A percentile compares a stretch with the other conserved stretches of the same genome.
phyloP scores from a whole-genome alignment of 805 yeast species.

The Starmerella bombi region DNA sequence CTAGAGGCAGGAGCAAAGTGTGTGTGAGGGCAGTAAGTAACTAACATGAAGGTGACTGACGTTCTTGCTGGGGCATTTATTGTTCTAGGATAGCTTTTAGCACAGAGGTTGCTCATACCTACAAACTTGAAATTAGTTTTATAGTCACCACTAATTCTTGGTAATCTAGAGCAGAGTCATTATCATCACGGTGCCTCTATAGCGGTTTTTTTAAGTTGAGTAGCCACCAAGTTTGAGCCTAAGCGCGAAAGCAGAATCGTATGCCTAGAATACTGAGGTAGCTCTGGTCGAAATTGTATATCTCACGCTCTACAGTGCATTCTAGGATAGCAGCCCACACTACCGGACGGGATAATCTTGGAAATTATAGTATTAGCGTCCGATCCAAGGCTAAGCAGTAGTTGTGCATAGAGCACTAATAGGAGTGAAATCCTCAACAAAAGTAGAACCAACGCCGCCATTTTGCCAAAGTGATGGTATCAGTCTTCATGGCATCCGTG shows the following conservation, averaged over 20 bases:
- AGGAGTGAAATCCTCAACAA: no score
- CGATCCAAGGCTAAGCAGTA: no score
- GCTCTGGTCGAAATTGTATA: constrained; percentile 62
- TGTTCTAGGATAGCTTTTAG: constrained; percentile 12
- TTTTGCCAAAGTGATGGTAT: no score
- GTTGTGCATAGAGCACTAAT: no score
- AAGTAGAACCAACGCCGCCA: no score
- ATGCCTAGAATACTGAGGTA: constrained; percentile 19
- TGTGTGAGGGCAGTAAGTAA: constrained; percentile 19
- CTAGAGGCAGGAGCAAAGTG: constrained; percentile 21
- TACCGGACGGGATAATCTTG: no score
- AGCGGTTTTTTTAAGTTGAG: constrained; percentile 17
- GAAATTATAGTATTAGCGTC: no score
- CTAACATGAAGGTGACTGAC: constrained; percentile 10
- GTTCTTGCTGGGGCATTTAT: constrained; percentile 14
- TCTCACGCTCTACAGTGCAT: constrained; percentile 48
- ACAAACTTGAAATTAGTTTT: constrained; percentile 11
- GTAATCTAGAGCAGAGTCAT: constrained; percentile 20
- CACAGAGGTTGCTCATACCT: constrained; percentile 14
- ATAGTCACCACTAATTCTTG: constrained; percentile 14
- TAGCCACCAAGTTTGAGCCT: constrained; percentile 16
- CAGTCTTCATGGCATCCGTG: no score
- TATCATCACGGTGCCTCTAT: constrained; percentile 22
- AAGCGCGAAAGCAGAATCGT: constrained; percentile 12
- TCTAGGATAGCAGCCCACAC: constrained; percentile 55